Evolutionary conservation across 768 basidiomycete species (phyloP), one percentile per base, ranked within the genome.

Genomic region (Ramaria rubella): DNA sequence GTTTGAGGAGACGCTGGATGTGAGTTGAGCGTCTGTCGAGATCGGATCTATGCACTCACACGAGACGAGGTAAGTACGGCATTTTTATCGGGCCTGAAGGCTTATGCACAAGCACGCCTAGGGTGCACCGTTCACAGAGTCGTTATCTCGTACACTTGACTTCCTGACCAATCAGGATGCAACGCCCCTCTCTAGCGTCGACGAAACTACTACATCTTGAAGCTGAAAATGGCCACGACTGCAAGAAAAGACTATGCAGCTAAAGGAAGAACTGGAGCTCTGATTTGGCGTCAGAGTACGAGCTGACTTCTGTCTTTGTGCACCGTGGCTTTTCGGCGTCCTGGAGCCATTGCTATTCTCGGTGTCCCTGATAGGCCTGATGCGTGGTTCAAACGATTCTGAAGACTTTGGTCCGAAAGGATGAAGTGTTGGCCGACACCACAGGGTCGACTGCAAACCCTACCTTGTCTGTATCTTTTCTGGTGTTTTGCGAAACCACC

Each of bases 361-460:
- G 93, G 38, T 79, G 92, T 68, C 75, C 94, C 93, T 1, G 80
- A 82, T 48, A 71, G 82, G 24, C 85, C 85, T 12, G 87, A 96
- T 57, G 77, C 79, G 43, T 97, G 94, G 91, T 92, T 94, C 79
- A 95, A 95, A 97, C 67, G 94, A 97, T 67, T 90, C 90, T 34
- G 83, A 81, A 58, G 8, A 77, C 82, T 3, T 77, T 82, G 26
- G 89, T 92, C 0, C 70, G 78, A 8, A 87, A 89, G 64, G 82
- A 82, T 7, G 94, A 96, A 64, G 87, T 97, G 2, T 75, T 96
- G 52, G 85, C 83, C 27, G 90, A 96, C 72, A 89, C 92, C 33
- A 91, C 90, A n/a, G 90, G 88, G 21, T 86, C 81, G 17, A 91
- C 83, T 33, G 90, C 88, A n/a, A 93, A 93, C 64, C 90, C 26